Conservation (phyloP, 192 early-diverging fungal genomes). For the Coemansia sp. region DNA sequence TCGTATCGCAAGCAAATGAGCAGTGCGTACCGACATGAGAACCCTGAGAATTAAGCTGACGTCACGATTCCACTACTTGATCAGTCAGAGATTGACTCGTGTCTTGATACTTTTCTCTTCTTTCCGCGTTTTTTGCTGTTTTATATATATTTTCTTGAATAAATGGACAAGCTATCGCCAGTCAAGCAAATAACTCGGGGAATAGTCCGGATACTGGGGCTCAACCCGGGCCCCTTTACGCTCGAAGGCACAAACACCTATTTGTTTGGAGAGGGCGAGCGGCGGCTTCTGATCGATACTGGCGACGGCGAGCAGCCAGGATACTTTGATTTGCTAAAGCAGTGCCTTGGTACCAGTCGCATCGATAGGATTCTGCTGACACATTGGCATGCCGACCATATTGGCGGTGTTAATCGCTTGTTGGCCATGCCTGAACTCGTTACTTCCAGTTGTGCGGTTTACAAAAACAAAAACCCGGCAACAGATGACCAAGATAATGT, state of each 20-base stretch:
- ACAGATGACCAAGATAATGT: conserved; percentile 10
- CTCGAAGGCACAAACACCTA: conserved; percentile 90
- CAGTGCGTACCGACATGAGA: conserved; percentile 14
- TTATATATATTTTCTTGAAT: conserved; percentile 4
- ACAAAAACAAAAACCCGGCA: conserved; percentile 15
- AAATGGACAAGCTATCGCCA: conserved; percentile 55
- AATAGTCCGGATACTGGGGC: conserved; percentile 69
- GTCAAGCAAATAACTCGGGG: conserved; percentile 58
- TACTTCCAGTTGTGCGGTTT: conserved; percentile 18
- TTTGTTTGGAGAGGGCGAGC: conserved; percentile 71
- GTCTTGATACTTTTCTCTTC: neutral
- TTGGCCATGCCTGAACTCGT: conserved; percentile 22
- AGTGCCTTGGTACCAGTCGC: conserved; percentile 49
- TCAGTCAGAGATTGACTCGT: no score
- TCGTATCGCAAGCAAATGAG: conserved; percentile 43
- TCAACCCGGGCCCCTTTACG: conserved; percentile 79
- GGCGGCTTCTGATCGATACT: conserved; percentile 72
- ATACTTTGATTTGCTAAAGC: conserved; percentile 60
- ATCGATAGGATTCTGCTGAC: conserved; percentile 70
- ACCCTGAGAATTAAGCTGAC: neutral
- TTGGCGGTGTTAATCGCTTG: conserved; percentile 59
- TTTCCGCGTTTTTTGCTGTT: conserved; percentile 2
- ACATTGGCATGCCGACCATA: conserved; percentile 81
- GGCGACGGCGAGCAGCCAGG: conserved; percentile 71
- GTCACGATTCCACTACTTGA: no score